Conservation (phyloP, 2,329 filamentous ascomycete genomes). For the Scedosporium aurantiacum region DNA sequence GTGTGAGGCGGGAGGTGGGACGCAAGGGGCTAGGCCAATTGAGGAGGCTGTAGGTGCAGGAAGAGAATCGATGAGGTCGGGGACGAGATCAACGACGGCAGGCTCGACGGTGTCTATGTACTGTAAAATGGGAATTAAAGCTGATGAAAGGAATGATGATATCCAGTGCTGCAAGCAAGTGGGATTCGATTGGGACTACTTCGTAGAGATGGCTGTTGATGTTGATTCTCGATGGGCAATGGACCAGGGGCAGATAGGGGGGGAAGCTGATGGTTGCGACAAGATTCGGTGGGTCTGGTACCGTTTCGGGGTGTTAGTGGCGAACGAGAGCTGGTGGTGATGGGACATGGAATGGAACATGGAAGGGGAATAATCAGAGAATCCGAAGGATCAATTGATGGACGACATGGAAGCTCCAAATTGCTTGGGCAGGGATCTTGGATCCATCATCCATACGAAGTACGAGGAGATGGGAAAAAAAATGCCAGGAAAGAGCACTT, state of each 20-base stretch:
- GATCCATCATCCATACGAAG: too few relatives aligned
- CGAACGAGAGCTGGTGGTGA: neutral
- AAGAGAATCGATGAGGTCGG: neutral
- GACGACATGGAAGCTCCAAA: too few relatives aligned
- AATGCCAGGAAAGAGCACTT: too few relatives aligned
- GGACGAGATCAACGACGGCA: neutral
- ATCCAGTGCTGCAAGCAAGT: neutral
- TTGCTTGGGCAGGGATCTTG: too few relatives aligned
- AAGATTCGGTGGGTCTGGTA: neutral
- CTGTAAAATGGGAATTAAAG: neutral
- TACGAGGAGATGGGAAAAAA: too few relatives aligned
- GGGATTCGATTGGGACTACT: neutral
- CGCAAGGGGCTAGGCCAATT: neutral
- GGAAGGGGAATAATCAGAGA: neutral
- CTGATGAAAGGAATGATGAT: neutral
- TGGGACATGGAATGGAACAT: neutral
- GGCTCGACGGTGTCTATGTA: too few relatives aligned
- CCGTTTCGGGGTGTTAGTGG: neutral
- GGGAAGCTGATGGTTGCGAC: neutral
- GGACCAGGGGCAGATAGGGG: neutral
- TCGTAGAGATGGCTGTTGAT: neutral
- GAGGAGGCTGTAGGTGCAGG: neutral
- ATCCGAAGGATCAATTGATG: neutral
- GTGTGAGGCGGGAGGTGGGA: neutral
- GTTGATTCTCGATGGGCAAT: neutral